phyloP scores from a whole-genome alignment of 768 basidiomycete species.

The Psilocybe tampanensis region DNA sequence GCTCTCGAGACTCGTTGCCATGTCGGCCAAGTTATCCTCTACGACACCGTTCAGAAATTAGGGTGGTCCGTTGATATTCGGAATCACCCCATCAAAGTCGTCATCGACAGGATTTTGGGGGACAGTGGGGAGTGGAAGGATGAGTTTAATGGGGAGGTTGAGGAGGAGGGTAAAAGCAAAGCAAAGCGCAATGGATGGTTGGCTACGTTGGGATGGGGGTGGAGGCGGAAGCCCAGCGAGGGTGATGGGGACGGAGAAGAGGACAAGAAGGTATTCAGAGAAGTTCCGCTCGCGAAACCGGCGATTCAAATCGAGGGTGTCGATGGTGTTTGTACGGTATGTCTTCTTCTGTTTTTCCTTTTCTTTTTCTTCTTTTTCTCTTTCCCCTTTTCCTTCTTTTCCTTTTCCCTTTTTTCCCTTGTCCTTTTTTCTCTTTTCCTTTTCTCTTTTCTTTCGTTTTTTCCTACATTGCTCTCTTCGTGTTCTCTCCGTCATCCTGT shows the following conservation, averaged over 20 bases:
- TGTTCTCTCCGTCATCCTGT: too few species aligned
- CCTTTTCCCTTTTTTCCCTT: too few species aligned
- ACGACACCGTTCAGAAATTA: slow-evolving; percentile 83
- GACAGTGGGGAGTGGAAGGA: slow-evolving; percentile 26
- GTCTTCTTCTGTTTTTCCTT: slow-evolving; percentile 23
- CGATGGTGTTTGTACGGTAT: slow-evolving; percentile 61
- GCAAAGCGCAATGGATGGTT: slow-evolving; percentile 5
- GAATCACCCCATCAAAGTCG: slow-evolving; percentile 68
- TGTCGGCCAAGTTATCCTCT: slow-evolving; percentile 77
- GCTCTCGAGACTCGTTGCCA: slow-evolving; percentile 91
- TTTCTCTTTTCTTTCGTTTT: too few species aligned
- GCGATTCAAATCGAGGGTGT: slow-evolving; percentile 47
- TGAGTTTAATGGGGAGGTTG: slow-evolving; percentile 21
- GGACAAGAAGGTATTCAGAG: slow-evolving; percentile 16
- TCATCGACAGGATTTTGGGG: slow-evolving; percentile 52
- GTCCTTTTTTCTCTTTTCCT: too few species aligned
- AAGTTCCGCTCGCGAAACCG: slow-evolving; percentile 35
- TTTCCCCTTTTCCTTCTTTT: too few species aligned
- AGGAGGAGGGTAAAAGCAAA: slow-evolving; percentile 9
- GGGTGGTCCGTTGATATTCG: slow-evolving; percentile 79
- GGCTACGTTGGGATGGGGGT: slow-evolving; percentile 21
- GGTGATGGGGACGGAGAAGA: background rate
- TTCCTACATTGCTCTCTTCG: too few species aligned
- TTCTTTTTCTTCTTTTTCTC: background rate
- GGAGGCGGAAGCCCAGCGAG: slow-evolving; percentile 13